Conservation (phyloP, 257 asterid species). For the Nicotiana noctiflora region DNA sequence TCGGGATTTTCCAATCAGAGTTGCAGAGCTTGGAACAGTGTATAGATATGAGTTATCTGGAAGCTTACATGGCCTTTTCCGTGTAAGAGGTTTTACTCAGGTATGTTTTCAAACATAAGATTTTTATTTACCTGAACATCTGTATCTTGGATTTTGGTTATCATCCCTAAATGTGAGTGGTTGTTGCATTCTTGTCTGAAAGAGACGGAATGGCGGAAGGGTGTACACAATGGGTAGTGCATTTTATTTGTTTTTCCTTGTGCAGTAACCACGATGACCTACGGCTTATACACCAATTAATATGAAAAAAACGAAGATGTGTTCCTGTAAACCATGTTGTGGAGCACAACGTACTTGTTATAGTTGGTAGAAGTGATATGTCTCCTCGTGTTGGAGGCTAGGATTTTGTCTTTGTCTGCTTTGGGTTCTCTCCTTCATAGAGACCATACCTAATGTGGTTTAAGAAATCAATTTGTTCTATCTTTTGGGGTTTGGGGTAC, state of each 20-base stretch:
- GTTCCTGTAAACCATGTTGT: not conserved
- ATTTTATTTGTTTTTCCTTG: not conserved
- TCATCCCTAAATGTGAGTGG: not conserved
- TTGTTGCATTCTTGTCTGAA: not conserved
- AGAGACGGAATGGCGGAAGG: not conserved
- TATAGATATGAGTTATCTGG: constrained; percentile 95
- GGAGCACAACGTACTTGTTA: not conserved
- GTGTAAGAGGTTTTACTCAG: constrained; percentile 98
- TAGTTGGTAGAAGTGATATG: not conserved
- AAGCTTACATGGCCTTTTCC: constrained; percentile 93
- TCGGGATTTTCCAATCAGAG: constrained; percentile 88
- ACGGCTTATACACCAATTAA: not conserved
- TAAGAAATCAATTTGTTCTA: not conserved
- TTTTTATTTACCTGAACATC: not conserved
- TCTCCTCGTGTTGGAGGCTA: not conserved
- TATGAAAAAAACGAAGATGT: not conserved
- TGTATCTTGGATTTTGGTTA: not conserved
- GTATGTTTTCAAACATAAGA: constrained; percentile 20
- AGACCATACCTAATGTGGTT: not conserved
- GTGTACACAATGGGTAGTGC: not conserved
- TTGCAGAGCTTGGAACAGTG: constrained; percentile 98
- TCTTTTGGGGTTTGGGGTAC: not conserved
- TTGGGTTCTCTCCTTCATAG: not conserved
- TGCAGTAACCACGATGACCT: not conserved
- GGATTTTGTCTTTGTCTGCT: constrained; percentile 2